Evolutionary conservation across 2,329 filamentous ascomycete species (phyloP).

Genomic region (Hymenoscyphus scutula): DNA sequence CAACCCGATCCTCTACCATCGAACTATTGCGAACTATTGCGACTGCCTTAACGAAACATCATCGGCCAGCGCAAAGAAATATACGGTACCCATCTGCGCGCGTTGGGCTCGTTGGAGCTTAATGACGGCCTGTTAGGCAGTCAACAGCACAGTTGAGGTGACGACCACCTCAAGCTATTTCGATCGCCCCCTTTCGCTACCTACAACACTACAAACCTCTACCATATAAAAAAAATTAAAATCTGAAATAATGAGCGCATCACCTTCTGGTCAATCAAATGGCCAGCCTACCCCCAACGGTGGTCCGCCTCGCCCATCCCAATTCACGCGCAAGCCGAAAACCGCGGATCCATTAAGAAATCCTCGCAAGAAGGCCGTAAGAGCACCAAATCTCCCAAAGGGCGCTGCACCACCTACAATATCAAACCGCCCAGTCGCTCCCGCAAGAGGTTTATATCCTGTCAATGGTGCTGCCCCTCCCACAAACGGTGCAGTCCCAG

Average conservation of each 20-base stretch:
- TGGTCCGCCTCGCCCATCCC: slow-evolving; percentile 37
- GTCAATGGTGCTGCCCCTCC: slow-evolving; percentile 21
- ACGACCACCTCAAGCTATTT: neutral
- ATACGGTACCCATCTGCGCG: neutral
- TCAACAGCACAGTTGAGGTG: slow-evolving; percentile 21
- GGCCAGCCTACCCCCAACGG: slow-evolving; percentile 46
- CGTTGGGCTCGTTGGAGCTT: neutral
- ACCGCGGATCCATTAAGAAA: slow-evolving; percentile 59
- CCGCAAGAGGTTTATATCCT: slow-evolving; percentile 19
- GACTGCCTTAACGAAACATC: neutral
- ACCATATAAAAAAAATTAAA: too few relatives aligned
- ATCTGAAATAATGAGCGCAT: slow-evolving; percentile 39
- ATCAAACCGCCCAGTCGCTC: slow-evolving; percentile 25
- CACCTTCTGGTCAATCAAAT: slow-evolving; percentile 45
- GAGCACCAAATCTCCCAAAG: slow-evolving; percentile 37
- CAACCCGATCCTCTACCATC: too few relatives aligned
- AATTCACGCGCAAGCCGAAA: slow-evolving; percentile 48
- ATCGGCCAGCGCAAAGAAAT: neutral
- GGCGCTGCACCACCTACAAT: slow-evolving; percentile 13
- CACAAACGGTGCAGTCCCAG: slow-evolving; percentile 13
- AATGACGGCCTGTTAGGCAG: slow-evolving; percentile 21
- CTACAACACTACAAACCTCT: neutral
- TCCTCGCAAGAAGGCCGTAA: slow-evolving; percentile 53
- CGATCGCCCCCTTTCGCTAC: neutral
- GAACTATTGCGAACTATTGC: too few relatives aligned